Percentiles rank a stretch among this genome's conserved stretches.
phyloP scores from a whole-genome alignment of 352 stramenopile genomes.

The Globisporangium cederbergense region DNA sequence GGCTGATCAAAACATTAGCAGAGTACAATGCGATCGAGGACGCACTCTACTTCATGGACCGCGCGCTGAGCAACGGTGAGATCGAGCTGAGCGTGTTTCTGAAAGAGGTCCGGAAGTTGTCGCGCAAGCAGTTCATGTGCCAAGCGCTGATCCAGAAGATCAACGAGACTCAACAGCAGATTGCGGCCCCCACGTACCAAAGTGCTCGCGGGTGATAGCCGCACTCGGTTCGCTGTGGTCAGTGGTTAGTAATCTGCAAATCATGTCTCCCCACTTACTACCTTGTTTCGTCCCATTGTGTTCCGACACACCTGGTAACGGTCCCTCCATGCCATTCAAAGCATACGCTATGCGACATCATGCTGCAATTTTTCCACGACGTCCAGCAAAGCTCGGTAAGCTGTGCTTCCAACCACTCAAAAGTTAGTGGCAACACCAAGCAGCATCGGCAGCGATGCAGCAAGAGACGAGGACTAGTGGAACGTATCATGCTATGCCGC shows the following conservation, averaged over 20 bases:
- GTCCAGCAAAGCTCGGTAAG: background rate
- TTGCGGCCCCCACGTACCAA: slow-evolving; percentile 46
- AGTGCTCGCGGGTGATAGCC: slow-evolving; percentile 1
- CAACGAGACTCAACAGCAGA: slow-evolving; percentile 68
- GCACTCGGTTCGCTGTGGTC: background rate
- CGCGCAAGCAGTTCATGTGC: slow-evolving; percentile 90
- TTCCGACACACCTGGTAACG: background rate
- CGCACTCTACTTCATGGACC: slow-evolving; percentile 90
- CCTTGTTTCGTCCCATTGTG: background rate
- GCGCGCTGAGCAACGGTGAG: slow-evolving; percentile 81
- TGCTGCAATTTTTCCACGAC: background rate
- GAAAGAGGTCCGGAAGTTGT: slow-evolving; percentile 88
- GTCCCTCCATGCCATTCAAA: background rate
- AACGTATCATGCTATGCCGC: background rate
- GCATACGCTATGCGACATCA: background rate
- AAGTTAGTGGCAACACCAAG: no score
- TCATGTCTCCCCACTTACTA: background rate
- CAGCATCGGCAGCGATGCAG: no score
- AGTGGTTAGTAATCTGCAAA: slow-evolving; percentile 8
- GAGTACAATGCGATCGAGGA: slow-evolving; percentile 90
- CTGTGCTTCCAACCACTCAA: no score
- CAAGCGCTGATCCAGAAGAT: slow-evolving; percentile 88
- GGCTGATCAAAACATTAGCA: slow-evolving; percentile 73
- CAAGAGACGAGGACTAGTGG: background rate
- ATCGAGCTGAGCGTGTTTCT: slow-evolving; percentile 84